phyloP scores from a whole-genome alignment of 2,329 filamentous ascomycete species.

The Amylocarpus encephaloides region DNA sequence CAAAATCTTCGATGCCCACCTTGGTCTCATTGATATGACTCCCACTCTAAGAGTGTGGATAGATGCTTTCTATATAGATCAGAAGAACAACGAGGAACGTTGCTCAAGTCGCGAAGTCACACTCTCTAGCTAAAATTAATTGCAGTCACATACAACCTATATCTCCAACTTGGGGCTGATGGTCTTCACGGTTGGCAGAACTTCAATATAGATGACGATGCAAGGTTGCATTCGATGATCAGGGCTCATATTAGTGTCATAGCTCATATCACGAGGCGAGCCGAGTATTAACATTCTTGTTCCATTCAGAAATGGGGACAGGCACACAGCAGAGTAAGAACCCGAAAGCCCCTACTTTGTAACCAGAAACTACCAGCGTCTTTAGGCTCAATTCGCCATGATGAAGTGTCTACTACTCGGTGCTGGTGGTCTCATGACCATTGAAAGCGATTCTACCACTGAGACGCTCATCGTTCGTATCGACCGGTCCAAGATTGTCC shows the following conservation, averaged over 20 bases:
- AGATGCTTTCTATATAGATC: too few species aligned
- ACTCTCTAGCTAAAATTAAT: neutral
- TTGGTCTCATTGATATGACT: too few species aligned
- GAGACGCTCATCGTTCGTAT: neutral
- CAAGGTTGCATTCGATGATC: too few species aligned
- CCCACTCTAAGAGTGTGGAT: too few species aligned
- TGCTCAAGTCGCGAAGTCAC: too few species aligned
- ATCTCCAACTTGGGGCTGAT: conserved; percentile 33
- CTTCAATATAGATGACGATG: conserved; percentile 33
- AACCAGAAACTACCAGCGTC: conserved; percentile 11
- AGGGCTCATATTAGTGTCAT: too few species aligned
- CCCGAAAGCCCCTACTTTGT: neutral
- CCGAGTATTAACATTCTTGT: neutral
- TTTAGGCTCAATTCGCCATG: conserved; percentile 55
- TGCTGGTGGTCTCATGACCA: conserved; percentile 43
- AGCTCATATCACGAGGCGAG: too few species aligned
- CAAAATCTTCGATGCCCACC: too few species aligned
- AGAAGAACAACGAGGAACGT: conserved; percentile 9
- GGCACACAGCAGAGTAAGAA: conserved; percentile 34
- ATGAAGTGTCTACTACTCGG: conserved; percentile 51
- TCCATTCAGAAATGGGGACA: conserved; percentile 38
- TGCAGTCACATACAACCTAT: conserved; percentile 22
- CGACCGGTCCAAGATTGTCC: conserved; percentile 35
- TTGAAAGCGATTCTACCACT: conserved; percentile 30
- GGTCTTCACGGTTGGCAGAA: conserved; percentile 36